Conservation (phyloP, 352 stramenopile species). For the Phytophthora colocasiae region DNA sequence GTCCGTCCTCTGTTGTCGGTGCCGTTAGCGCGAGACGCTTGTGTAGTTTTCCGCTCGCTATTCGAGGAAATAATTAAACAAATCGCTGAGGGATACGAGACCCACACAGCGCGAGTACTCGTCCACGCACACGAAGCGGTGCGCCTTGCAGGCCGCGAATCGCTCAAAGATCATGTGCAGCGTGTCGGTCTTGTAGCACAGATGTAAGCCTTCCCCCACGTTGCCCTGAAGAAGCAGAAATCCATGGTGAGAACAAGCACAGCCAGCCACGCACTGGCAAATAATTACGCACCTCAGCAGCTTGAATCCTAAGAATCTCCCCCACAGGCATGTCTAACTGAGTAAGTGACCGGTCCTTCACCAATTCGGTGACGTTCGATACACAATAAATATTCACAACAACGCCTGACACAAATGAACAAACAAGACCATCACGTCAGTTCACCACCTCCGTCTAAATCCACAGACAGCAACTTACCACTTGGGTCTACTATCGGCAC, state of each 20-base stretch:
- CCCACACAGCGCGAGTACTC: slow-evolving; percentile 84
- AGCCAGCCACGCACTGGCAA: background rate
- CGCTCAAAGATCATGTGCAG: slow-evolving; percentile 92
- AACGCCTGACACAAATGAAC: slow-evolving; percentile 51
- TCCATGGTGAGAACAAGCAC: slow-evolving; percentile 9
- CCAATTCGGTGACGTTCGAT: slow-evolving; percentile 91
- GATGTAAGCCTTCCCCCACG: slow-evolving; percentile 79
- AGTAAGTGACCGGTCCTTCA: slow-evolving; percentile 88
- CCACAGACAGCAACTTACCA: slow-evolving; percentile 47
- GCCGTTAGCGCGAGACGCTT: slow-evolving; percentile 21
- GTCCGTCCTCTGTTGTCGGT: slow-evolving; percentile 20
- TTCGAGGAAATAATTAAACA: slow-evolving; percentile 93
- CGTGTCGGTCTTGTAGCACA: slow-evolving; percentile 91
- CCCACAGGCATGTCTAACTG: slow-evolving; percentile 91
- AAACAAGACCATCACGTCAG: slow-evolving; percentile 9
- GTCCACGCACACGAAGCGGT: slow-evolving; percentile 88
- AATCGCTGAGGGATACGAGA: slow-evolving; percentile 87
- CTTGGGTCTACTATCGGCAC: slow-evolving; percentile 86
- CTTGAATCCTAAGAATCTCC: slow-evolving; percentile 87
- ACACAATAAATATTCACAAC: slow-evolving; percentile 94
- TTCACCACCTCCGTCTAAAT: background rate
- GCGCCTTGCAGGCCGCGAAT: slow-evolving; percentile 87
- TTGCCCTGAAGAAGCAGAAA: slow-evolving; percentile 63
- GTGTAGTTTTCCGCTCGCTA: slow-evolving; percentile 48
- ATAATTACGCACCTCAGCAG: slow-evolving; percentile 70